Evolutionary conservation across 169 alveolate genomes (phyloP).

Genomic region (Neospora caninum): DNA sequence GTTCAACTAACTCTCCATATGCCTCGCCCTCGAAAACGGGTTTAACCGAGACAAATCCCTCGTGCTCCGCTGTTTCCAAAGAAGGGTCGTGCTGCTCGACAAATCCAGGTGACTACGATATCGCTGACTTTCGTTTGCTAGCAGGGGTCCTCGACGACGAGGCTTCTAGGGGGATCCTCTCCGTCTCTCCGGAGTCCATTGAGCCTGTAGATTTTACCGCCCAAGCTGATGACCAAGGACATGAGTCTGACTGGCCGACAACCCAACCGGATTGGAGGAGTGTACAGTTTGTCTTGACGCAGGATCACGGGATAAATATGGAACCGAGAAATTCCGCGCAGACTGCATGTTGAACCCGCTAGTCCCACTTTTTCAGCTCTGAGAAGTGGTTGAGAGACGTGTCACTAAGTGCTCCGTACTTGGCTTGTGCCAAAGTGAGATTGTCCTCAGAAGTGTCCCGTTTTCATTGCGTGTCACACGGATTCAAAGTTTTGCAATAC

Average conservation of each 20-base stretch:
- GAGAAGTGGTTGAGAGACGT: no score
- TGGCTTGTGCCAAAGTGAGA: no score
- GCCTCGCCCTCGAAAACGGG: neutral
- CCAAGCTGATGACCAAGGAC: neutral
- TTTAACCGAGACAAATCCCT: neutral
- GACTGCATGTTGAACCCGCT: neutral
- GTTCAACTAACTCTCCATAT: neutral
- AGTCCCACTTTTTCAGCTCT: neutral
- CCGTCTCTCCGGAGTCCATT: neutral
- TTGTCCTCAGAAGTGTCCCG: no score
- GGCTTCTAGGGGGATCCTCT: neutral
- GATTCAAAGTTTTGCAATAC: no score
- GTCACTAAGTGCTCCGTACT: no score
- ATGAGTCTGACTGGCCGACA: neutral
- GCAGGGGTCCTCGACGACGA: neutral
- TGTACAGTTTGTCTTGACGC: constrained; percentile 8
- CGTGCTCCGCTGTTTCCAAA: neutral
- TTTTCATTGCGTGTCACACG: no score
- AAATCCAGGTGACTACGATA: neutral
- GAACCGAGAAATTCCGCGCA: neutral
- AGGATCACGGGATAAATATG: neutral
- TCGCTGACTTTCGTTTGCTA: neutral
- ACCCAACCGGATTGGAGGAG: neutral
- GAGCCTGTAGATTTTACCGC: neutral
- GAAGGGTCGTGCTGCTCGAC: constrained; percentile 33